Evolutionary conservation across 1,139 yeast genomes (phyloP), one percentile per base, ranked within the genome.

Genomic region (Pichia sp.): DNA sequence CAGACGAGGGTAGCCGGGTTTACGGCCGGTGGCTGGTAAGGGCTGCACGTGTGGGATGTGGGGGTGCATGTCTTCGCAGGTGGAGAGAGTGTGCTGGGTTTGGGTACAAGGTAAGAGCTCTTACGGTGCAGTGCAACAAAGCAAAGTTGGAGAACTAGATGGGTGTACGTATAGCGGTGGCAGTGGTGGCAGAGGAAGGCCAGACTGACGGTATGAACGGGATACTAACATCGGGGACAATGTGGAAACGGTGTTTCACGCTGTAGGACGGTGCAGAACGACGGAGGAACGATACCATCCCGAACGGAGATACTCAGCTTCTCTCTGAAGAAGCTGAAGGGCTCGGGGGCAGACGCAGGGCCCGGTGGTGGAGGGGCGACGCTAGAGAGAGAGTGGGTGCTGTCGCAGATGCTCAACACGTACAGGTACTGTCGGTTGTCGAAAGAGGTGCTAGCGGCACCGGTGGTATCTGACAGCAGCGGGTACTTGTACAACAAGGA

Each of bases 401-500:
- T 52, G 4, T 54, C 54, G 45, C 52, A 54, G 58, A 53, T 56
- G 59, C 54, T 57, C 64, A 67, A 54, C 61, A 61, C 49, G 43
- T 75, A 84, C 80, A 65, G 73, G 52, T 67, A 67, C 5, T 81
- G 86, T 59, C 65, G 70, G 4, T 60, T 82, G 23, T 71, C 79
- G 1, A 73, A 73, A 2, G 68, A 69, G 26, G 67, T 66, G 10
- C 69, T 82, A 23, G 62, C 58, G 8, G 67, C 66, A 6, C 88
- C 85, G 0, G 72, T 89, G 3, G 88, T 86, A 6, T 80, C 90
- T 34, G 97, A 90, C 69, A 85, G 76, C 65, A 72, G 72, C 56
- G 97, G 97, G 0, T 68, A 74, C 40, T 64, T 90, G n/a, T 87
- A 80, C 67, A 80, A 84, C 60, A 88, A 87, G 61, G 90, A 86